These are phyloP conservation scores for Podospora comata DNA, from an alignment of 495 filamentous ascomycete species.

Conservation along the genomic window DNA sequence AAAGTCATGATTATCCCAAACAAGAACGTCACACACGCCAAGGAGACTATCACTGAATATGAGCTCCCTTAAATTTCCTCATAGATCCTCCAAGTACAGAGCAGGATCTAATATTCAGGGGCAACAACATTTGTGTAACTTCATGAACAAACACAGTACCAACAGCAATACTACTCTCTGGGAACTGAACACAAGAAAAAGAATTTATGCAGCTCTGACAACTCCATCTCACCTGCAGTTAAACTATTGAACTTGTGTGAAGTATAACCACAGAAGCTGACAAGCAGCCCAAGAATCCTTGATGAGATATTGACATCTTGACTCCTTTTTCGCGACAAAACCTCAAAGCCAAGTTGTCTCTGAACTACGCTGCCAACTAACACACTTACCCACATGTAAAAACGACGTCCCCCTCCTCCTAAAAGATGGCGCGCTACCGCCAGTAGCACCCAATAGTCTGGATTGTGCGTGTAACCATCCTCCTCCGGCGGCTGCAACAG, in stretches of 20 bases:
- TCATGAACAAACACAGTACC: neutral
- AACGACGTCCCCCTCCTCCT: neutral
- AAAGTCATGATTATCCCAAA: neutral
- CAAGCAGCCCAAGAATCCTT: neutral
- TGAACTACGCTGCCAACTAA: neutral
- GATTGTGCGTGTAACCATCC: neutral
- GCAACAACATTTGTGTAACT: neutral
- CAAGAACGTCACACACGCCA: neutral
- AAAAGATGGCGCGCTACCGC: neutral
- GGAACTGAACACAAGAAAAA: neutral
- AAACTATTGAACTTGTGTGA: neutral
- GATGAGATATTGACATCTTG: neutral
- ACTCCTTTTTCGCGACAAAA: neutral
- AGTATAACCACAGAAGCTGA: neutral
- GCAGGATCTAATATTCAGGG: neutral
- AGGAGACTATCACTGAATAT: neutral
- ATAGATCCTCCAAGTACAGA: neutral
- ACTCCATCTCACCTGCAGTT: neutral
- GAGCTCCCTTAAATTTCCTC: neutral
- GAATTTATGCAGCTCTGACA: neutral
- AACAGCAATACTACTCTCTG: neutral
- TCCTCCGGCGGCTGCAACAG: too few species aligned
- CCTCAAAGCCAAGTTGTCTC: neutral
- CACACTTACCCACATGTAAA: neutral
- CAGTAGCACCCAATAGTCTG: neutral